Percentiles rank a stretch among this genome's conserved stretches.
Conservation (phyloP, 2,329 filamentous ascomycete genomes). For the Mycosphaerelloides madeirae region DNA sequence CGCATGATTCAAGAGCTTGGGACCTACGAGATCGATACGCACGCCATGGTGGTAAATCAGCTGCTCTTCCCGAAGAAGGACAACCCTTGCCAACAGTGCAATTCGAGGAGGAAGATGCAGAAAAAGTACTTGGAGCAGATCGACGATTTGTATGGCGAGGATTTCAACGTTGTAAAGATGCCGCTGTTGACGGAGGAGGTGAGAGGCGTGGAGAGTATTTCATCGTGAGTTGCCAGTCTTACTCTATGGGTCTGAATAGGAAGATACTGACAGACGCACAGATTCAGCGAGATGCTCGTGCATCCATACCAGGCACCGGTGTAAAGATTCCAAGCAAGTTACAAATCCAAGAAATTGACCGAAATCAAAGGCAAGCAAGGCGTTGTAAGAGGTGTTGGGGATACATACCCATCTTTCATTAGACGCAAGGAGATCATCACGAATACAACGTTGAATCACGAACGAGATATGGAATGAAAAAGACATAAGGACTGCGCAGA, state of each 20-base stretch:
- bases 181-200: constrained; percentile 93
- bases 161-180: constrained; percentile 99
- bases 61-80: constrained; percentile 83
- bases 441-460: too few species aligned
- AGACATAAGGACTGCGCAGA: too few species aligned
- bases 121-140: constrained; percentile 99
- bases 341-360: not conserved
- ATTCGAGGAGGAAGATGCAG: constrained; percentile 93
- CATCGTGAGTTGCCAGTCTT: constrained; percentile 49
- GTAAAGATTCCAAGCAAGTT: constrained; percentile 6
- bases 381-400: not conserved
- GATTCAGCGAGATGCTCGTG: constrained; percentile 78
- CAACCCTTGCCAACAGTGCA: constrained; percentile 90
- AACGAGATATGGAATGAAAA: too few species aligned
- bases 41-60: constrained; percentile 97
- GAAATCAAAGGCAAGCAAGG: not conserved
- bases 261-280: constrained; percentile 25
- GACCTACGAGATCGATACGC: constrained; percentile 90
- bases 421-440: too few species aligned
- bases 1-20: constrained; percentile 98
- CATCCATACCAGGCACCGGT: constrained; percentile 66
- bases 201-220: constrained; percentile 86
- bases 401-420: too few species aligned
- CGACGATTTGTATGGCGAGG: constrained; percentile 89
- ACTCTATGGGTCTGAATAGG: not conserved